phyloP scores from a whole-genome alignment of 2,329 filamentous ascomycete species.

The Myrmaecium sp. region DNA sequence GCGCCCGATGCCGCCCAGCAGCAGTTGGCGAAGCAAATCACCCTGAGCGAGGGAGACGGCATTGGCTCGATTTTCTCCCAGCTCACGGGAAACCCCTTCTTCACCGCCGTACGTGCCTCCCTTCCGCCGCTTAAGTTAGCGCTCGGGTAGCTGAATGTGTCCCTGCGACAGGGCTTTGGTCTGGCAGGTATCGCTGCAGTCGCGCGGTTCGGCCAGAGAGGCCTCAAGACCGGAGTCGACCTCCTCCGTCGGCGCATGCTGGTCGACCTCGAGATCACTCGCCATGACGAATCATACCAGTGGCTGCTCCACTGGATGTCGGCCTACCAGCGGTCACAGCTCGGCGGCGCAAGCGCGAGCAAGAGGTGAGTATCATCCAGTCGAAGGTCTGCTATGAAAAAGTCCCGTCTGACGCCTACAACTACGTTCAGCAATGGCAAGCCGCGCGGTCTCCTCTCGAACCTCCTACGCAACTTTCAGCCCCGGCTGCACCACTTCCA shows the following conservation, averaged over 20 bases:
- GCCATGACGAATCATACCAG: conserved; percentile 79
- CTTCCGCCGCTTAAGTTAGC: conserved; percentile 20
- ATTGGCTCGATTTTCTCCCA: conserved; percentile 26
- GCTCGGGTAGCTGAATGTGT: conserved; percentile 1
- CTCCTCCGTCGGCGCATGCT: conserved; percentile 72
- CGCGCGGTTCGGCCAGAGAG: conserved; percentile 64
- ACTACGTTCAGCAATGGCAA: conserved; percentile 11
- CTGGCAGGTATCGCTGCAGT: conserved; percentile 76
- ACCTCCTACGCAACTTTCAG: conserved; percentile 39
- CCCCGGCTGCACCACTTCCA: conserved; percentile 46
- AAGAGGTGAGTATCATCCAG: conserved; percentile 1
- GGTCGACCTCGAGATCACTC: conserved; percentile 89
- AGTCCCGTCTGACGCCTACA: conserved; percentile 1
- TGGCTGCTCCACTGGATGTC: conserved; percentile 96
- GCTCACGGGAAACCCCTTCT: conserved; percentile 34
- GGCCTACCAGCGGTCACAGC: conserved; percentile 50
- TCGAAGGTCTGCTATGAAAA: no score
- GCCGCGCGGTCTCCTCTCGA: conserved; percentile 29
- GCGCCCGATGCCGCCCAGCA: conserved; percentile 12
- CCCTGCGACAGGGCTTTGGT: conserved; percentile 50
- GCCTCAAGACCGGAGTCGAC: conserved; percentile 52
- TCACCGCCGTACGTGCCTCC: conserved; percentile 39
- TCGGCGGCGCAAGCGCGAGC: conserved; percentile 22
- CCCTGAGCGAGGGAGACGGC: conserved; percentile 13
- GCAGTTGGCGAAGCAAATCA: conserved; percentile 19